These are phyloP conservation scores for Dactylellina parvicollis DNA, from an alignment of 2,329 filamentous ascomycete species.

Conservation along the genomic window DNA sequence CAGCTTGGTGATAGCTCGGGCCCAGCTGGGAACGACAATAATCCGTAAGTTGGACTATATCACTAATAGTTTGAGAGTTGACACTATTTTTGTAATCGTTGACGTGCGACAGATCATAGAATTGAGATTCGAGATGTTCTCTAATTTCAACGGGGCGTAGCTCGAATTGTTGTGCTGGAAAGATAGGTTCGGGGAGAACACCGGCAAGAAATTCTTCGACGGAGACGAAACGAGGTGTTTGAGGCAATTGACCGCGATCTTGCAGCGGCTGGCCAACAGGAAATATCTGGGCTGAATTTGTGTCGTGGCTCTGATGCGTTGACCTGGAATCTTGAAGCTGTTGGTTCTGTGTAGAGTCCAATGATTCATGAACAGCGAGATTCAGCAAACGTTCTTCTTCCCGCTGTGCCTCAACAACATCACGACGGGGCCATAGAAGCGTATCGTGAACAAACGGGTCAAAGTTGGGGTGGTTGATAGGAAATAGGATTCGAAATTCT, in stretches of 20 bases:
- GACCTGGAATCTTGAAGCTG: neutral
- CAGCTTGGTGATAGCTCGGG: too few relatives aligned
- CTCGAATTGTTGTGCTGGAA: neutral
- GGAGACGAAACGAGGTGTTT: neutral
- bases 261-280: neutral
- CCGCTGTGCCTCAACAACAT: conserved; percentile 39
- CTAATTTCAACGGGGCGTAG: too few relatives aligned
- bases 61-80: too few relatives aligned
- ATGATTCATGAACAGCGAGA: conserved; percentile 3
- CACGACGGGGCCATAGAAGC: conserved; percentile 35
- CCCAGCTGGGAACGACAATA: too few relatives aligned
- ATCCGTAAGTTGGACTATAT: too few relatives aligned
- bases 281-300: too few relatives aligned
- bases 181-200: neutral
- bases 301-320: neutral
- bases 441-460: conserved; percentile 43
- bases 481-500: conserved; percentile 13
- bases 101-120: too few relatives aligned
- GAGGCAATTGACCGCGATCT: neutral
- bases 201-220: neutral
- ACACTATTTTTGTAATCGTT: too few relatives aligned
- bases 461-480: conserved; percentile 31
- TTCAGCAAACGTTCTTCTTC: conserved; percentile 10
- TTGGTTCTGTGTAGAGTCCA: conserved; percentile 1
- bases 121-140: too few relatives aligned